These are phyloP conservation scores for Salix viminalis DNA, from an alignment of 345 rosid genomes.

Conservation along the genomic window DNA sequence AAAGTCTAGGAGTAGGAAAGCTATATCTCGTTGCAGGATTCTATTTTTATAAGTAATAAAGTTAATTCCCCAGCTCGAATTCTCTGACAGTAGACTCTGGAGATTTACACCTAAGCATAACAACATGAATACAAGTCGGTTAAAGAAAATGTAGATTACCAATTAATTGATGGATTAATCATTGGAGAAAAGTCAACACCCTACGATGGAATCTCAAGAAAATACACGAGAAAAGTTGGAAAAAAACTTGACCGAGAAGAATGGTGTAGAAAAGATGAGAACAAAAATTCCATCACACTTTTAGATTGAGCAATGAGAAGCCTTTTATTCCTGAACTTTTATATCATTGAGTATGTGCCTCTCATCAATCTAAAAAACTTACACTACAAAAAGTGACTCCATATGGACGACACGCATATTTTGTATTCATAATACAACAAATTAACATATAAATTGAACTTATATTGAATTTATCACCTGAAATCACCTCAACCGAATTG, in stretches of 20 bases:
- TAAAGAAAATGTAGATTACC: slow-evolving; percentile 12
- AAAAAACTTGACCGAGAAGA: background rate
- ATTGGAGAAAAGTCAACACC: background rate
- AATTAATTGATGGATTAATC: background rate
- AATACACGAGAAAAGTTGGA: background rate
- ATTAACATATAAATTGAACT: slow-evolving; percentile 35
- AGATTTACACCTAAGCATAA: slow-evolving; percentile 41
- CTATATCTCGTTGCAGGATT: slow-evolving; percentile 11
- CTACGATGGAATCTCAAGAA: background rate
- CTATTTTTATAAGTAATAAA: slow-evolving; percentile 16
- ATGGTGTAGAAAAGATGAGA: background rate
- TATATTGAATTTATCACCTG: slow-evolving; percentile 49
- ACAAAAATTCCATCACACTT: background rate
- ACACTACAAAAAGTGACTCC: slow-evolving; percentile 32
- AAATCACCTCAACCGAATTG: slow-evolving; percentile 28
- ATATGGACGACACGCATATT: slow-evolving; percentile 16
- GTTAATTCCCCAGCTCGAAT: slow-evolving; percentile 30
- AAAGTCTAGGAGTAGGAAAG: background rate
- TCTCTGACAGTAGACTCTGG: slow-evolving; percentile 21
- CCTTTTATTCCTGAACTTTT: slow-evolving; percentile 30
- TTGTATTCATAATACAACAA: slow-evolving; percentile 31
- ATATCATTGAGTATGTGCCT: slow-evolving; percentile 12
- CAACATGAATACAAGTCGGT: slow-evolving; percentile 29
- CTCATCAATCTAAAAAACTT: slow-evolving; percentile 35
- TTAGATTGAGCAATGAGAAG: slow-evolving; percentile 9